These are phyloP conservation scores for Fraxinus cuspidata DNA, from an alignment of 257 asterid species.

Conservation along the genomic window DNA sequence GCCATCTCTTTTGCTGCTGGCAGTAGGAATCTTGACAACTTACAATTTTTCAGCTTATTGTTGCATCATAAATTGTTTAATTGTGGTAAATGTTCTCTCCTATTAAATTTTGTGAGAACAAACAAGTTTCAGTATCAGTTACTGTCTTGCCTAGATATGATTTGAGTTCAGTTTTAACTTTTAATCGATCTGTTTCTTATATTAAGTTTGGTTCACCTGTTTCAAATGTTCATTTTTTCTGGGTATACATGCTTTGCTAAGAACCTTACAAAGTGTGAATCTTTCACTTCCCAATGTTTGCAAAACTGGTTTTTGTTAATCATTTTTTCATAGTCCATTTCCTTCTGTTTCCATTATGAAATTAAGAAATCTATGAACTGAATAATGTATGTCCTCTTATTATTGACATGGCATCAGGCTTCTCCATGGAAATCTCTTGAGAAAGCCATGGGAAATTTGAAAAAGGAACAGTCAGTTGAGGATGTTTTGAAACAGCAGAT, in stretches of 20 bases:
- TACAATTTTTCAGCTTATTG: background rate
- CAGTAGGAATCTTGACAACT: background rate
- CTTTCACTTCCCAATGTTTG: conserved; percentile 8
- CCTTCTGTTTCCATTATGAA: conserved; percentile 6
- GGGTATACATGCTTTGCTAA: background rate
- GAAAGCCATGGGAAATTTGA: conserved; percentile 56
- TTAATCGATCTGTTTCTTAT: background rate
- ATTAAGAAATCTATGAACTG: conserved; percentile 8
- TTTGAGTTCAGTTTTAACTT: background rate
- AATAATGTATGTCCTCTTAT: conserved; percentile 1
- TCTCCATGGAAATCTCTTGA: conserved; percentile 72
- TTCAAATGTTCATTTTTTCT: background rate
- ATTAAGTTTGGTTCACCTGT: background rate
- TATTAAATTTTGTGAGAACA: background rate
- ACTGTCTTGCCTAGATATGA: background rate
- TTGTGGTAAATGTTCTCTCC: too few species aligned
- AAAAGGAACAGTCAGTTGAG: conserved; percentile 63
- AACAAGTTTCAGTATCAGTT: background rate
- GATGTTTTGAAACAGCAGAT: conserved; percentile 73
- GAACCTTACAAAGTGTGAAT: background rate
- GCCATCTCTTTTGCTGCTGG: background rate
- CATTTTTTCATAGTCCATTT: background rate
- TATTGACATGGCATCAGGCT: conserved; percentile 39
- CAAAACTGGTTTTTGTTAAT: background rate
- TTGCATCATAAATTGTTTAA: too few species aligned